Percentiles rank a stretch among this genome's conserved stretches.
Conservation (phyloP, 2,329 filamentous ascomycete species). For the Cladosporium sp. region DNA sequence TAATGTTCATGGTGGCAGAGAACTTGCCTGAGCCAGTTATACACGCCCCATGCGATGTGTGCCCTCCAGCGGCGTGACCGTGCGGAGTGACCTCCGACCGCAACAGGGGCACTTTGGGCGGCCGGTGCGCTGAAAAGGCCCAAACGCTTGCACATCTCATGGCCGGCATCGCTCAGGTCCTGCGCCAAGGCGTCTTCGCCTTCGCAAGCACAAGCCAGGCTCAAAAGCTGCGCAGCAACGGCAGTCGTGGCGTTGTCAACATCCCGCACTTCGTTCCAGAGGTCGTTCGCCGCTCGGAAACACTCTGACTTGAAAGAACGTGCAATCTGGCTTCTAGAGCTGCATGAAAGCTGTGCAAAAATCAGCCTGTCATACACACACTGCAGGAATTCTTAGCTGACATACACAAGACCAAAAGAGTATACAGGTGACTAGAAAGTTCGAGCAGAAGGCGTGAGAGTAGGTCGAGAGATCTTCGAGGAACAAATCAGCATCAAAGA, state of each 20-base stretch:
- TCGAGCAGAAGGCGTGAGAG: background rate
- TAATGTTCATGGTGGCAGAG: background rate
- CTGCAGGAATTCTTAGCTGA: background rate
- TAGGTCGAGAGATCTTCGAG: background rate
- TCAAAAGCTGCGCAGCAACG: conserved; percentile 2
- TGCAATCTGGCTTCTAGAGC: background rate
- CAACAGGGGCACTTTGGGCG: background rate
- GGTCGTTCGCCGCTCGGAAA: background rate
- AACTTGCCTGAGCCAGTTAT: conserved; percentile 6
- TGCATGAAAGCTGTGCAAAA: background rate
- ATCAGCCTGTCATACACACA: background rate
- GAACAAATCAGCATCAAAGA: conserved; percentile 7
- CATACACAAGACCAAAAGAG: background rate
- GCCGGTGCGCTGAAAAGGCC: background rate
- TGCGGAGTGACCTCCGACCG: background rate
- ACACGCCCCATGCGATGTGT: conserved; percentile 1
- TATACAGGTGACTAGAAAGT: background rate
- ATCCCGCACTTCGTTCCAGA: background rate
- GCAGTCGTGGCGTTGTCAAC: background rate
- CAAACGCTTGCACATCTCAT: conserved; percentile 4
- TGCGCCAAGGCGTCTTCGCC: conserved; percentile 1
- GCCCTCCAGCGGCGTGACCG: background rate
- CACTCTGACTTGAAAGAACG: background rate
- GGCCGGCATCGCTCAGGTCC: background rate
- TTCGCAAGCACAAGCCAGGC: conserved; percentile 6